Base-by-base conservation (phyloP, 1,284 basidiomycete genomes). In the Ganoderma leucocontextum region DNA sequence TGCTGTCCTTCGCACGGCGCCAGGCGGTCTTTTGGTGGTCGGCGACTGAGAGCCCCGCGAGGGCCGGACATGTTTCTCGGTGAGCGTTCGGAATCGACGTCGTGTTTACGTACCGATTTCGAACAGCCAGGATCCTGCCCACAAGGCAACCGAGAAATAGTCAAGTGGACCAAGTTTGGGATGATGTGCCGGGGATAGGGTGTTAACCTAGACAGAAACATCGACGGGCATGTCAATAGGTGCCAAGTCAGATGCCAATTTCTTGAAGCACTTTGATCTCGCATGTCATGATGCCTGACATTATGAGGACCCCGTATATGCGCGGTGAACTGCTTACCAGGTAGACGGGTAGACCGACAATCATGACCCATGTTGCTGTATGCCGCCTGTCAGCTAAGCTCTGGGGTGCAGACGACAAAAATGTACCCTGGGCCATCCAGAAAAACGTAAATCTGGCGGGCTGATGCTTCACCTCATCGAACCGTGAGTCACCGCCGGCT, bases 21-120 rank as follows among this genome's bases (percentile, higher is more conserved):
- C 93, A 95, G 1, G 80, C 77, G 7, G 85, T 81, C 79, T 95
- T 95, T 80, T 95, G 92, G 59, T 80, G 75, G 78, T 95, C 93
- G 4, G 92, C 91, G 52, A 87, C 77, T 78, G 62, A 38, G 62
- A 17, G 49, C n/a, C 49, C n/a, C 25, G 58, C 58, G 38, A 42
- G 22, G 15, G 42, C 39, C 38, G 22, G 22, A 41, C 7, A 17
- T 38, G 6, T 25, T 42, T 4, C 58, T 60, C 58, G 22, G 39
- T 60, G 58, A 60, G 36, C 39, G 22, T 60, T 41, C 39, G 13
- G 58, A 36, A 41, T 60, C 9, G 33, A 33, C 13, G n/a, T n/a
- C 12, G 29, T 9, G 4, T 13, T 49, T 39, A 70, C 77, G 38
- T 64, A 79, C 78, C 71, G 10, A 88, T 83, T 77, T 94, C 91